Base-by-base conservation (phyloP, 176 grass and related monocot genomes). In the Aegilops sharonensis region DNA sequence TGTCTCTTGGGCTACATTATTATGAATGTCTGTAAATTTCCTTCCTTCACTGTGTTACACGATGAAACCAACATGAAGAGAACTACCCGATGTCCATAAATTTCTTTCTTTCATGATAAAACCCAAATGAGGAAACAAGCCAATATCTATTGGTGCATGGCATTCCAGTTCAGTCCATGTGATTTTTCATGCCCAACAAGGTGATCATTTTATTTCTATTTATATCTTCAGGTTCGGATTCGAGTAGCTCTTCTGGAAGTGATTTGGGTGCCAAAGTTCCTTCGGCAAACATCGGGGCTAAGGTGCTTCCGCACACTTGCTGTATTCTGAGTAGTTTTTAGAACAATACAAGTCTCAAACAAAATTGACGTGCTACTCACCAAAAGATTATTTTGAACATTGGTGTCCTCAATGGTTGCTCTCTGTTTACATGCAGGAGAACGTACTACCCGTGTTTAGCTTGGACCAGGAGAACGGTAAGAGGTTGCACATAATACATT, bases 191-290 rank as follows among this genome's bases (percentile, higher is more conserved):
- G 24, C 52, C 24, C 12, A 77, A 78, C 23, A 40, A 31, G 45
- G 50, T 85, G 71, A 66, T 54, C 18, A 52, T 67, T 84, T 85
- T 71, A 50, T 85, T 68, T 63, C 85, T 48, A 69, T 83, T 48
- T 74, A 52, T 4, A 23, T 94, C 64, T 68, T 70, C 78, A 97
- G 94, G 90, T 87, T 99, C 97, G 17, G 97, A 93, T 56, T 97
- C 97, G 59, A 94, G 90, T 85, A 94, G 94, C 85, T 94, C 92
- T 82, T 98, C 97, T 70, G 92, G 83, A 89, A 96, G 92, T 74
- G 94, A 90, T 81, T 81, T 82, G 32, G 87, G 92, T 84, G 81
- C 72, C 42, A 94, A 97, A 93, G 83, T 75, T 87, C 75, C 85
- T 87, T 79, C 35, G 52, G 60, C 92, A 30, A 69, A 78, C 25